phyloP scores from a whole-genome alignment of 2,329 filamentous ascomycete species.

The Aspergillus pseudonomiae region DNA sequence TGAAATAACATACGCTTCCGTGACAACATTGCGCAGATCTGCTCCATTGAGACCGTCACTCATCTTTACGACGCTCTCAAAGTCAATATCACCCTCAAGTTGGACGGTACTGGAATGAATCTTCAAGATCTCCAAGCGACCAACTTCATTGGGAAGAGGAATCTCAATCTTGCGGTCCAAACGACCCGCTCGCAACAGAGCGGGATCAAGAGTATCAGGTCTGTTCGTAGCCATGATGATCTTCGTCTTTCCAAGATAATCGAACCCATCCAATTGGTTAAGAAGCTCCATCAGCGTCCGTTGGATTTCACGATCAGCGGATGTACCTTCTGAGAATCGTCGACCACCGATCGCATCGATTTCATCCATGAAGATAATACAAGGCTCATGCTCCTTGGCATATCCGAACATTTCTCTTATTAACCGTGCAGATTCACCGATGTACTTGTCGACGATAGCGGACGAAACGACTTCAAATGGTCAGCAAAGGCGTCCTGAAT shows the following conservation, averaged over 20 bases:
- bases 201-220: constrained; percentile 93
- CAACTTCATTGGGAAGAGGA: constrained; percentile 93
- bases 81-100: constrained; percentile 93
- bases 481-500: constrained; percentile 7
- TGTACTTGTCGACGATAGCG: constrained; percentile 99
- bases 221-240: constrained; percentile 99
- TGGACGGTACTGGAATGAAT: constrained; percentile 88
- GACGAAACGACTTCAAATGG: constrained; percentile 80
- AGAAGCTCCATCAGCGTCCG: constrained; percentile 97
- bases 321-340: constrained; percentile 95
- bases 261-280: constrained; percentile 98
- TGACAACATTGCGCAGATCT: constrained; percentile 95
- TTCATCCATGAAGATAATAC: constrained; percentile 99
- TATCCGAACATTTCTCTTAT: constrained; percentile 99
- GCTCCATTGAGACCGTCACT: constrained; percentile 97
- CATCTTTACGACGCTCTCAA: constrained; percentile 99
- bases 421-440: constrained; percentile 93
- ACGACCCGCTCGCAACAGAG: constrained; percentile 86
- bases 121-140: constrained; percentile 94
- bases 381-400: constrained; percentile 98
- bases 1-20: constrained; percentile 80
- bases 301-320: constrained; percentile 96
- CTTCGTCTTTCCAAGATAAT: constrained; percentile 99
- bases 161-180: constrained; percentile 98
- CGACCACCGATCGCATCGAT: constrained; percentile 98